Conservation (phyloP, 805 yeast species). For the Candida taoyuanica region DNA sequence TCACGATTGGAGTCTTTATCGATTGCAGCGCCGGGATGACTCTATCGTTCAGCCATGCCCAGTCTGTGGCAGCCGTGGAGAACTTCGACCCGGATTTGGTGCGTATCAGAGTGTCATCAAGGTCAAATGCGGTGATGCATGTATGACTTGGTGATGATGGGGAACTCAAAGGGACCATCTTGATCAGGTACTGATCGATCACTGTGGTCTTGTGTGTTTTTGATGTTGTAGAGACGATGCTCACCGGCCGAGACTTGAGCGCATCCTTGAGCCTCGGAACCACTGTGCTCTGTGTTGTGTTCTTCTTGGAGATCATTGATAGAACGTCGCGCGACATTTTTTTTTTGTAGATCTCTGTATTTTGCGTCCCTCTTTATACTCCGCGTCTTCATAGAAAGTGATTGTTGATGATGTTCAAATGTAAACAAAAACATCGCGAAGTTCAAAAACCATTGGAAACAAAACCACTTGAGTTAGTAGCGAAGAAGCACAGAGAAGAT, state of each 20-base stretch:
- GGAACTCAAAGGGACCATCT: slow-evolving; percentile 33
- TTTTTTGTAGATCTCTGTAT: background rate
- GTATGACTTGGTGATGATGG: slow-evolving; percentile 1
- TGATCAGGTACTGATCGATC: slow-evolving; percentile 40
- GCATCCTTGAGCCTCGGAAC: too few relatives aligned
- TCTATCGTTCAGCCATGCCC: slow-evolving; percentile 59
- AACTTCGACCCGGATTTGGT: slow-evolving; percentile 62
- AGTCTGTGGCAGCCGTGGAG: slow-evolving; percentile 58
- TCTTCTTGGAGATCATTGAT: slow-evolving; percentile 14
- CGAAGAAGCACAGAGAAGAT: background rate
- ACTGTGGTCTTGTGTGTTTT: slow-evolving; percentile 30
- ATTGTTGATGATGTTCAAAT: too few relatives aligned
- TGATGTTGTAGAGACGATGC: background rate
- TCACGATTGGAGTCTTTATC: slow-evolving; percentile 40
- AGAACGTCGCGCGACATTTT: slow-evolving; percentile 14
- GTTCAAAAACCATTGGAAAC: too few relatives aligned
- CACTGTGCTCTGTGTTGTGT: slow-evolving; percentile 1
- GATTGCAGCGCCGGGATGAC: slow-evolving; percentile 11
- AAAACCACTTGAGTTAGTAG: background rate
- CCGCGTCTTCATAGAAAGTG: too few relatives aligned
- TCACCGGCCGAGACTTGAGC: too few relatives aligned
- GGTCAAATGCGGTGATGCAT: slow-evolving; percentile 68
- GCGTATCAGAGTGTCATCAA: slow-evolving; percentile 72
- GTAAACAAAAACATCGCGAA: too few relatives aligned
- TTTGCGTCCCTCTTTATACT: too few relatives aligned